Evolutionary conservation across 1,284 basidiomycete species (phyloP).

Genomic region (Ustilago sp.): DNA sequence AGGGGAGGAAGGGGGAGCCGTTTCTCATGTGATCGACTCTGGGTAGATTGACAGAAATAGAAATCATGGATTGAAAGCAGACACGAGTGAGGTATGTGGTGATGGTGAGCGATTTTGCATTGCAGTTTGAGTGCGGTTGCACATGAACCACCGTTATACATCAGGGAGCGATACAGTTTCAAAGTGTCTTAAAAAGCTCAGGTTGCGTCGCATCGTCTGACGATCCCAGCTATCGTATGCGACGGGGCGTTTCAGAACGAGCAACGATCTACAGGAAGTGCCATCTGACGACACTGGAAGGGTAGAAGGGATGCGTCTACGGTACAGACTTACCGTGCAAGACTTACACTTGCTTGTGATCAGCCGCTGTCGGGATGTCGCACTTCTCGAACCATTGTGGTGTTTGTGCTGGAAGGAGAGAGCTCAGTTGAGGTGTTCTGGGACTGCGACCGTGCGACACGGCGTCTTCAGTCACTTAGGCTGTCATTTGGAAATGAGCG

Average conservation of each 20-base stretch:
- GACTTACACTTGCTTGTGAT: not conserved
- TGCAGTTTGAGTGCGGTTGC: not conserved
- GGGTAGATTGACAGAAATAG: conserved; percentile 1
- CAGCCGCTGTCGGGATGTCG: not conserved
- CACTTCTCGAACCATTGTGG: too few relatives aligned
- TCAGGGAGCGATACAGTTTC: not conserved
- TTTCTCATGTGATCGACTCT: conserved; percentile 16
- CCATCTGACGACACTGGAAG: not conserved
- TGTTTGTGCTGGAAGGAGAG: too few relatives aligned
- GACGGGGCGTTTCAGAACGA: not conserved
- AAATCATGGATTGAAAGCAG: not conserved
- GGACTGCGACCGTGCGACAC: too few relatives aligned
- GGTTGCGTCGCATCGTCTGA: not conserved
- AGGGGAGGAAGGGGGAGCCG: conserved; percentile 4
- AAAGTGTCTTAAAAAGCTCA: not conserved
- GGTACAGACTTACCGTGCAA: not conserved
- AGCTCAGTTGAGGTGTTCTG: too few relatives aligned
- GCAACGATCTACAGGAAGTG: not conserved
- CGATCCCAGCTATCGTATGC: not conserved
- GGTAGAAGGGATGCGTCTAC: not conserved
- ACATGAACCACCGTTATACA: not conserved
- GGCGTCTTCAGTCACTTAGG: too few relatives aligned
- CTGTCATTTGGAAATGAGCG: too few relatives aligned
- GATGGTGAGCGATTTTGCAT: not conserved
- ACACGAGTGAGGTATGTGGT: not conserved